Base-by-base conservation (phyloP, 805 yeast genomes). In the Jamesozyma jinghongensis region DNA sequence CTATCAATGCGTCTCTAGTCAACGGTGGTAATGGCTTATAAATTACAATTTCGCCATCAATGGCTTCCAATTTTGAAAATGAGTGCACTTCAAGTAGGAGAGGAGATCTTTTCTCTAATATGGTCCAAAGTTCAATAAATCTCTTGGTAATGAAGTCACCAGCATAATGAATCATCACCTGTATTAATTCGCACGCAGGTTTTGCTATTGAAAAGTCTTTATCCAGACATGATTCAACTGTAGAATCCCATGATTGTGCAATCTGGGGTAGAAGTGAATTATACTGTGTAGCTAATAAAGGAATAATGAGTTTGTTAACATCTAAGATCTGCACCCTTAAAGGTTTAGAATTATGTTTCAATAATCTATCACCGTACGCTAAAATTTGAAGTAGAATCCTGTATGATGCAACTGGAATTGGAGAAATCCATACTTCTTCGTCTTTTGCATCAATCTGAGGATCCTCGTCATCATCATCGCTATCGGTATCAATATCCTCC, bases 331-430 rank as follows among this genome's bases (percentile, higher is more conserved):
- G 79, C 3, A 72, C 55, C 33, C 75, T 71, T 25, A 90, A 58
- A 3, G 69, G 61, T 2, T 70, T 58, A 0, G 94, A 80, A 1
- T 75, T 73, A 50, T 84, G 92, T 2, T 85, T 77, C 29, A 85
- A 61, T 22, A 75, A 67, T 43, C 85, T 65, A 40, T 84, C 82
- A 5, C 90, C 81, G 55, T 86, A 85, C 5, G 68, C 71, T 40
- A 77, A 67, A 3, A 90, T 77, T 40, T 75, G 74, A 34, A 77
- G 74, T 1, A 84, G 61, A 2, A 79, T 63, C 31, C 61, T 56
- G 57, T 85, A 90, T 0, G 81, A 63, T 2, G 69, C 62, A 32
- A 71, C 64, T 0, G 94, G 83, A 0, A 88, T 65, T 0, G 79
- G 77, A 0, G 90, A 80, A 0, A 54, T 49, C 96, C 96, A 87